Conservation (phyloP, 345 rosid species). For the Arabidopsis arenosa region DNA sequence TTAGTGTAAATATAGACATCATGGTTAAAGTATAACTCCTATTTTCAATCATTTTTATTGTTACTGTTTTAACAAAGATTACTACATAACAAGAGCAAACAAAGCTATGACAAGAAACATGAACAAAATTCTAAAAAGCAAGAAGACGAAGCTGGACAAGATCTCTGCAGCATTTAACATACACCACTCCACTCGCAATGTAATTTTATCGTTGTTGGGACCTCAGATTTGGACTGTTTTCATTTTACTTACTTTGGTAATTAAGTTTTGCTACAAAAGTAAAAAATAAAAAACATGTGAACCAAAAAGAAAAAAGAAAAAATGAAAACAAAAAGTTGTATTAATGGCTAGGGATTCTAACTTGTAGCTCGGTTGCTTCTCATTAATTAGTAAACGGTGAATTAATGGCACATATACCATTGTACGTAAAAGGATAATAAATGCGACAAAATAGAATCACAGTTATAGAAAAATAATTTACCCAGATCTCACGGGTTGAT, state of each 20-base stretch:
- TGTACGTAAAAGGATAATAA: slow-evolving; percentile 25
- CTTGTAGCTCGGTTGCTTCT: slow-evolving; percentile 29
- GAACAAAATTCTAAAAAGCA: slow-evolving; percentile 37
- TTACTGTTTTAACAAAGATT: not conserved
- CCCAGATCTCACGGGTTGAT: slow-evolving; percentile 36
- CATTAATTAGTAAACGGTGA: slow-evolving; percentile 41
- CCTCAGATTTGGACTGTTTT: slow-evolving; percentile 25
- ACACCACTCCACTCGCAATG: slow-evolving; percentile 25
- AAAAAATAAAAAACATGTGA: slow-evolving; percentile 4
- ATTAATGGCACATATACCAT: slow-evolving; percentile 19
- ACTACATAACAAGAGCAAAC: slow-evolving; percentile 28
- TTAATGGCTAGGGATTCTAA: slow-evolving; percentile 34
- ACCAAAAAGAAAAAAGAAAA: not conserved
- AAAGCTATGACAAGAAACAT: slow-evolving; percentile 30
- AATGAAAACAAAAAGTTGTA: slow-evolving; percentile 22
- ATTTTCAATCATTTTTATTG: not conserved
- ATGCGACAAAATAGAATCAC: slow-evolving; percentile 22
- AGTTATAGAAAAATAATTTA: slow-evolving; percentile 21
- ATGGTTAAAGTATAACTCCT: not conserved
- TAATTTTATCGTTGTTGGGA: slow-evolving; percentile 34
- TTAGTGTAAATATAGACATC: not conserved
- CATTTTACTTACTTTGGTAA: not conserved
- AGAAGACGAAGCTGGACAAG: slow-evolving; percentile 44
- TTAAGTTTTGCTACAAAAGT: slow-evolving; percentile 5
- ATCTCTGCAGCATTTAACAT: slow-evolving; percentile 41